Evolutionary conservation across 208 protist species (phyloP).

Genomic region (Crithidia sp.): DNA sequence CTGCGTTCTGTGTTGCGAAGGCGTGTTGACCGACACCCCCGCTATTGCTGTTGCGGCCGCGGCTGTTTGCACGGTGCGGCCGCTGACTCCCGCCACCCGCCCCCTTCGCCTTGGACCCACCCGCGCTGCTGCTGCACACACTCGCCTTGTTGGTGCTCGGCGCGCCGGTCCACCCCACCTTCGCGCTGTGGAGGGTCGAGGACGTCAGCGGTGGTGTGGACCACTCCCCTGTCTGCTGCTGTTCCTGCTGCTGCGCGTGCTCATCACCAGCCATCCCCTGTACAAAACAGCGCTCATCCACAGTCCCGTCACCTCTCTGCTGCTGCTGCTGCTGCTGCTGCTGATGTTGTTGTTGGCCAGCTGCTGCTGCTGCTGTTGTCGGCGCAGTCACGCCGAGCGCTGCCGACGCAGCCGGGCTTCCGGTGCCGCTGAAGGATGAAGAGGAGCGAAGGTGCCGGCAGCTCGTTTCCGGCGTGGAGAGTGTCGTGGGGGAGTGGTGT

Average conservation of each 20-base stretch:
- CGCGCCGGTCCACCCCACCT: background rate
- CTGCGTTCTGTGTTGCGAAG: background rate
- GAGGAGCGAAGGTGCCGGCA: slow-evolving; percentile 1
- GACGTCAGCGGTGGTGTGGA: slow-evolving; percentile 1
- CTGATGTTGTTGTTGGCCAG: background rate
- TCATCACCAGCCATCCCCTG: background rate
- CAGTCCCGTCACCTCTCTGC: background rate
- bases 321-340: background rate
- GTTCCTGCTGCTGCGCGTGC: background rate
- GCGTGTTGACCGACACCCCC: background rate
- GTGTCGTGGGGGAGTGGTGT: background rate
- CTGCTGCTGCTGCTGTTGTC: background rate
- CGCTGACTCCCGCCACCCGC: background rate
- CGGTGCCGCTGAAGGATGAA: slow-evolving; percentile 5
- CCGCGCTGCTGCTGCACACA: slow-evolving; percentile 4
- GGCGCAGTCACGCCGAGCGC: background rate
- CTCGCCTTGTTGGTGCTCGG: background rate
- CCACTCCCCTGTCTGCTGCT: slow-evolving; percentile 12
- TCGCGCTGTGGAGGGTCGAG: slow-evolving; percentile 4
- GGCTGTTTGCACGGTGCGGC: slow-evolving; percentile 7
- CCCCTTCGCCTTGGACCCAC: background rate
- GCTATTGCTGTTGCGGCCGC: slow-evolving; percentile 16
- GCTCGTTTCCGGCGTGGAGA: background rate
- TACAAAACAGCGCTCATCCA: background rate
- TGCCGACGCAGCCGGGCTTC: background rate